Percentiles rank a stretch among this genome's conserved stretches.
Evolutionary conservation across 2,329 filamentous ascomycete species (phyloP).

Genomic region (Xylariaceae sp.): DNA sequence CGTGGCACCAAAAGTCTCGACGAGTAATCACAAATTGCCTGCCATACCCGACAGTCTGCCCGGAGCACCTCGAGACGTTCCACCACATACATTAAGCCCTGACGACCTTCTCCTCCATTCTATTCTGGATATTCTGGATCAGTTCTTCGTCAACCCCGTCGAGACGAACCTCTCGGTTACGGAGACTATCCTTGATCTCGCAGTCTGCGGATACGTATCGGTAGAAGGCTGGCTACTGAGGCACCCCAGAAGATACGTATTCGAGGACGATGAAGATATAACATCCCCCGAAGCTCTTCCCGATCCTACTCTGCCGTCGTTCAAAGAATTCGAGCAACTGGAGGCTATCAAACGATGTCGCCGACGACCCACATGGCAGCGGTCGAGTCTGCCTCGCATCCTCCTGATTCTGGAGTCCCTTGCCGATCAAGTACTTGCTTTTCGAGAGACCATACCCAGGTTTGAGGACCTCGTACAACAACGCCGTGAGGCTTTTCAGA

Average conservation of each 20-base stretch:
- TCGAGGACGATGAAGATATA: conserved; percentile 38
- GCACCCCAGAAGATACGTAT: conserved; percentile 57
- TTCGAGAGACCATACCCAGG: conserved; percentile 57
- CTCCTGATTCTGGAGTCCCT: conserved; percentile 52
- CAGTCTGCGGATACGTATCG: conserved; percentile 74
- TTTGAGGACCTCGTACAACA: conserved; percentile 66
- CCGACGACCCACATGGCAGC: conserved; percentile 45
- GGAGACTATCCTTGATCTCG: conserved; percentile 72
- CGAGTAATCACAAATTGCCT: conserved; percentile 49
- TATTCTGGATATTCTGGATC: conserved; percentile 62
- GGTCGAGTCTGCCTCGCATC: conserved; percentile 43
- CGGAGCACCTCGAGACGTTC: conserved; percentile 53
- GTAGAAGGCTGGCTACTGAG: conserved; percentile 88
- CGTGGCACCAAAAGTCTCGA: conserved; percentile 53
- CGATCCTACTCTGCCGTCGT: conserved; percentile 13
- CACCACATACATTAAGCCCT: conserved; percentile 52
- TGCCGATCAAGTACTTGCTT: conserved; percentile 53
- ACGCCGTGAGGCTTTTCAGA: conserved; percentile 56
- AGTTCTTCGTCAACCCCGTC: conserved; percentile 83
- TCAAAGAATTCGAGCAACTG: conserved; percentile 35
- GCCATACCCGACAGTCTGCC: conserved; percentile 48
- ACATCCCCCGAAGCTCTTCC: conserved; percentile 11
- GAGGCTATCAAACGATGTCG: conserved; percentile 44
- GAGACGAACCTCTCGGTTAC: conserved; percentile 87
- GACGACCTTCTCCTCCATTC: conserved; percentile 59